Conservation (phyloP, 2,329 filamentous ascomycete species). For the Colletotrichum zoysiae region DNA sequence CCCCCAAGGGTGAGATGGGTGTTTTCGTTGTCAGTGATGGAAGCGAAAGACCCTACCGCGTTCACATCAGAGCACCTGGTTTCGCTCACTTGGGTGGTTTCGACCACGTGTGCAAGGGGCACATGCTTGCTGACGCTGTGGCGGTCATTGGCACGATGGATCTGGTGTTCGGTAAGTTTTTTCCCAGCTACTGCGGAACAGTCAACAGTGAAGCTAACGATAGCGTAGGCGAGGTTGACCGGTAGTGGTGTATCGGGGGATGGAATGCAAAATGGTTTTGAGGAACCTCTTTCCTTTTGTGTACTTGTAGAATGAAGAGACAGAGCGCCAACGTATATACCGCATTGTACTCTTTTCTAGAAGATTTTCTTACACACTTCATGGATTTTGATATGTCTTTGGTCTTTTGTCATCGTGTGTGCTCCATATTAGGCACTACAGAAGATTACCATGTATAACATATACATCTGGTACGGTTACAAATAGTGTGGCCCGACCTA, state of each 20-base stretch:
- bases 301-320: slow-evolving; percentile 47
- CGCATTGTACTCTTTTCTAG: slow-evolving; percentile 42
- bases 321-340: slow-evolving; percentile 45
- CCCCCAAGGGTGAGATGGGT: slow-evolving; percentile 99
- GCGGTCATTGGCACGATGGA: slow-evolving; percentile 94
- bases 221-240: slow-evolving; percentile 70
- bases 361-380: slow-evolving; percentile 21
- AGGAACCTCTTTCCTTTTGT: slow-evolving; percentile 43
- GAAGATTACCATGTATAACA: background rate
- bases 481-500: background rate
- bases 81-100: slow-evolving; percentile 96
- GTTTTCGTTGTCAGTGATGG: slow-evolving; percentile 97
- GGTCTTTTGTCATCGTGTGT: background rate
- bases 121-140: slow-evolving; percentile 95
- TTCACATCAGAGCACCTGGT: slow-evolving; percentile 95
- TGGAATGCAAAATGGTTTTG: slow-evolving; percentile 36
- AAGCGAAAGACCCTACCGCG: slow-evolving; percentile 95
- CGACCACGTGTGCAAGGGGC: slow-evolving; percentile 91
- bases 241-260: slow-evolving; percentile 55
- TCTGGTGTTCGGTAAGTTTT: slow-evolving; percentile 82
- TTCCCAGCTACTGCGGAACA: background rate
- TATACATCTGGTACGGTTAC: slow-evolving; percentile 11
- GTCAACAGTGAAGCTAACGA: slow-evolving; percentile 49
- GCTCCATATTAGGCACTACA: background rate
- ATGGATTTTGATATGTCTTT: background rate